Base-by-base conservation (phyloP, 306 rosid genomes). In the Lotus japonicus region DNA sequence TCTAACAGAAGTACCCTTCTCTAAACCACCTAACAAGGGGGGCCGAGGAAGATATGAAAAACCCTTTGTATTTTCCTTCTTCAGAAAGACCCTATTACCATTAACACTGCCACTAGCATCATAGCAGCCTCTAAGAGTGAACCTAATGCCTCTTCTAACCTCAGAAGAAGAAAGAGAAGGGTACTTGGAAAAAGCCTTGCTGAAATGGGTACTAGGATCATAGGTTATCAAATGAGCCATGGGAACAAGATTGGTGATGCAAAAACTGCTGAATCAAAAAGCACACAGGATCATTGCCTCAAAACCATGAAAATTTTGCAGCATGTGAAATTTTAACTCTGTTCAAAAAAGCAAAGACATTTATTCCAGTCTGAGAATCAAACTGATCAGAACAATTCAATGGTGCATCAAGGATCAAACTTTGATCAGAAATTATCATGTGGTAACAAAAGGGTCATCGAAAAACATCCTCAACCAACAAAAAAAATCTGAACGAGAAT, bases 41-140 rank as follows among this genome's bases (percentile, higher is more conserved):
- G 70, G 75, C 4, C 57, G 31, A 58, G 79, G 75, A 60, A 31
- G 3, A 31, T 56, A 44, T 45, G 66, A 68, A 60, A 81, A 73
- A 57, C 71, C 85, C 74, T 69, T 87, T 6, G 59, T 68, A 67
- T 78, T 85, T 8, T 72, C 73, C 75, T 85, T 83, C 75, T 85
- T 83, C 71, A 69, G 43, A 67, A 75, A 77, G 10, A 55, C 80
- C 58, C 66, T 70, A 45, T 64, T 39, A 17, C 56, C 57, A 70
- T 33, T 60, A 50, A 17, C 61, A 51, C 39, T 6, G 5, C 39
- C 58, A 62, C 58, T 63, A 28, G 69, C 16, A 48, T 73, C 78
- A 21, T 51, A 63, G 33, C 88, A 85, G 5, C 85, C 65, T 49
- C 50, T 76, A 13, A 74, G 19, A 14, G 49, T 51, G 38, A 45